Percentiles rank a stretch among this genome's conserved stretches.
Conservation (phyloP, 768 basidiomycete species). For the Inosperma sp. region DNA sequence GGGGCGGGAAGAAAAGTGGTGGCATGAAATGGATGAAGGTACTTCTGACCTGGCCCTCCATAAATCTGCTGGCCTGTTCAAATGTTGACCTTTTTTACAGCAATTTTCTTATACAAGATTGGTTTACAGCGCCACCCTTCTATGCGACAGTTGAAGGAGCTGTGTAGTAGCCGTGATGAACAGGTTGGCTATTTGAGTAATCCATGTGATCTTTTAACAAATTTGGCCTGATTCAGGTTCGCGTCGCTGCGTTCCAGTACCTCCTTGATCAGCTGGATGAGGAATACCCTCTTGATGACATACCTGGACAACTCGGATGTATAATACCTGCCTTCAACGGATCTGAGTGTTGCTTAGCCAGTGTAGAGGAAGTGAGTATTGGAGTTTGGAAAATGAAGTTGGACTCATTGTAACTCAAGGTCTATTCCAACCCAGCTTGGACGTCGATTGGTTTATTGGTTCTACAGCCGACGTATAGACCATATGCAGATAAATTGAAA, state of each 20-base stretch:
- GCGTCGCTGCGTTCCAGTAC: conserved; percentile 71
- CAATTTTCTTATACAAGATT: conserved; percentile 71
- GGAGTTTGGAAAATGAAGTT: background rate
- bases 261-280: conserved; percentile 67
- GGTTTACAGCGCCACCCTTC: conserved; percentile 69
- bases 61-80: no score
- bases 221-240: no score
- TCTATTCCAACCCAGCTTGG: conserved; percentile 66
- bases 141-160: conserved; percentile 55
- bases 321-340: conserved; percentile 75
- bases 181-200: no score
- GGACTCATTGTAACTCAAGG: conserved; percentile 37
- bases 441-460: conserved; percentile 70
- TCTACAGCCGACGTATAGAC: conserved; percentile 48
- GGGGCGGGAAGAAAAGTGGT: conserved; percentile 78
- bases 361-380: conserved; percentile 55
- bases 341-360: conserved; percentile 49
- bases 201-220: no score
- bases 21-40: conserved; percentile 83
- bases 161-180: conserved; percentile 58
- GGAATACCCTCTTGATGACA: conserved; percentile 59
- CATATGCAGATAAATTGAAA: conserved; percentile 61
- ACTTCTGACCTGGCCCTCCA: conserved; percentile 12
- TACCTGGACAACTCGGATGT: conserved; percentile 53
- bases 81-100: conserved; percentile 43